Base-by-base conservation (phyloP, 129 eudicot species). In the Helianthus tuberosus region DNA sequence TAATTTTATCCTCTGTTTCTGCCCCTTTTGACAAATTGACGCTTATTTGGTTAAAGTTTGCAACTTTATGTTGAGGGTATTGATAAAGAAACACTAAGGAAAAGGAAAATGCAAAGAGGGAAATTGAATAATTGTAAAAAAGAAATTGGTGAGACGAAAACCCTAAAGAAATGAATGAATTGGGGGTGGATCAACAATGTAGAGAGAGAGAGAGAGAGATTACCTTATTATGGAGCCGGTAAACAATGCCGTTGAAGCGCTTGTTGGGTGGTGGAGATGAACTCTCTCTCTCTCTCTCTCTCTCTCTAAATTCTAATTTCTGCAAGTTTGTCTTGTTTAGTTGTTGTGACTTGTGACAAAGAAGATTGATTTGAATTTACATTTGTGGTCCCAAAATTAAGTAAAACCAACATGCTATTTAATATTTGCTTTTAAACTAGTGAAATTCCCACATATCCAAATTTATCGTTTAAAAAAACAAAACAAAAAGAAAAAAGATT, bases 211-310 rank as follows among this genome's bases (percentile, higher is more conserved):
- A 20, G 72, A 64, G 70, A 52, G 81, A 59, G 41, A 29, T 15
- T 55, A 57, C 79, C 78, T 68, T 25, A 20, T 79, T 72, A 23
- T 72, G 47, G 47, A 80, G 87, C 88, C 92, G 87, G 87, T 70
- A 85, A 85, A 85, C 41, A 75, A 79, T 85, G 90, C 96, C 80
- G 83, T 85, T 87, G 96, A 87, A 87, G 77, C 84, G 88, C 77
- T 90, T 82, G n/a, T 3, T 69, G 65, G 65, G 23, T 77, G 82
- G 82, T 62, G 82, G 71, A 70, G 77, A 77, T 49, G 15, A 70
- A 48, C 55, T 69, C 64, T 47, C 69, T 49, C 60, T 67, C 39
- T 65, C 3, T 59, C 9, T 63, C 55, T 69, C 64, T 47, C 69
- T 49, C 13, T 14, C 29, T 36, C 50, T 70, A 8, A 47, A 13